These are phyloP conservation scores for Sugiyamaella pinicola DNA, from an alignment of 1,139 yeast genomes.

Conservation along the genomic window DNA sequence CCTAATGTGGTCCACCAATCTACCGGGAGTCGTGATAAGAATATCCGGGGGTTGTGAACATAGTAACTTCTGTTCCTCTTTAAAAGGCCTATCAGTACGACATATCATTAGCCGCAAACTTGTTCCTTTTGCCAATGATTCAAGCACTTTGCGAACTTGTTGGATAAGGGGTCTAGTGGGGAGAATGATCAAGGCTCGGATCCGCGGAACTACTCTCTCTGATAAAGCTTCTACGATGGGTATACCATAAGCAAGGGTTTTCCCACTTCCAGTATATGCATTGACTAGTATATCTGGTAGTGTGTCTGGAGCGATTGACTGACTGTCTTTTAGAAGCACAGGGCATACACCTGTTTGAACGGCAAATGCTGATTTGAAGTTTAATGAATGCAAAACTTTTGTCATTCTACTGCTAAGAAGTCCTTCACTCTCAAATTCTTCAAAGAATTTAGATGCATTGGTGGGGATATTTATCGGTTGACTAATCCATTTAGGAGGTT, in stretches of 20 bases:
- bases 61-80: slow-evolving; percentile 63
- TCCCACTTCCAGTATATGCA: slow-evolving; percentile 97
- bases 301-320: slow-evolving; percentile 55
- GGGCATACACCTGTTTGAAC: slow-evolving; percentile 74
- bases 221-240: slow-evolving; percentile 76
- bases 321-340: slow-evolving; percentile 54
- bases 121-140: slow-evolving; percentile 65
- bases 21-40: slow-evolving; percentile 85
- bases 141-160: slow-evolving; percentile 74
- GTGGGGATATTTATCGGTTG: slow-evolving; percentile 56
- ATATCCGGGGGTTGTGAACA: slow-evolving; percentile 65
- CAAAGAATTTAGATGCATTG: slow-evolving; percentile 36
- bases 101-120: slow-evolving; percentile 59
- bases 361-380: slow-evolving; percentile 65
- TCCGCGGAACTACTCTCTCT: slow-evolving; percentile 65
- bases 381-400: slow-evolving; percentile 47
- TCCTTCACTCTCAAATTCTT: slow-evolving; percentile 28
- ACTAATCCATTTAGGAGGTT: slow-evolving; percentile 58
- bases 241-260: slow-evolving; percentile 84
- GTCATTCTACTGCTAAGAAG: slow-evolving; percentile 45
- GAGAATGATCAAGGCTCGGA: slow-evolving; percentile 76
- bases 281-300: slow-evolving; percentile 72
- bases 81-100: slow-evolving; percentile 56
- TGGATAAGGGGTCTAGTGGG: slow-evolving; percentile 88
- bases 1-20: slow-evolving; percentile 83